Evolutionary conservation across 1,284 basidiomycete species (phyloP).

Genomic region (Afroboletus lepidellus): DNA sequence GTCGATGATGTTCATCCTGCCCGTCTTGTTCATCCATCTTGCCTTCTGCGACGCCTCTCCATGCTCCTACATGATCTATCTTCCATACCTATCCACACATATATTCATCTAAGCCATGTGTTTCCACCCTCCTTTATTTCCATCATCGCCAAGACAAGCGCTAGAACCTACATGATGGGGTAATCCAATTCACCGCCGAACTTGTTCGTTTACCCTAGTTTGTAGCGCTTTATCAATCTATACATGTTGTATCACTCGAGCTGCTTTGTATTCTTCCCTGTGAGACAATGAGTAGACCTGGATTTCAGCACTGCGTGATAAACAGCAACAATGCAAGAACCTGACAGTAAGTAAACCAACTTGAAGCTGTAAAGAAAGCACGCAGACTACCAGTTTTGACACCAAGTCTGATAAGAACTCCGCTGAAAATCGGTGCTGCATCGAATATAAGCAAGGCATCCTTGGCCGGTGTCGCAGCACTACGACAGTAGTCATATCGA

Average conservation of each 20-base stretch:
- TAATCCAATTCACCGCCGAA: conserved; percentile 8
- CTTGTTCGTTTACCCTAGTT: conserved; percentile 11
- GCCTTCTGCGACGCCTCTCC: conserved; percentile 7
- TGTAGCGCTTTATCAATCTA: neutral
- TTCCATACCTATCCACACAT: conserved; percentile 2
- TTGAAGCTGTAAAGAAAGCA: no score
- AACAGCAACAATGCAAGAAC: no score
- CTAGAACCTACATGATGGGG: conserved; percentile 13
- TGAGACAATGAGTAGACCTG: no score
- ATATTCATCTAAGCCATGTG: conserved; percentile 5
- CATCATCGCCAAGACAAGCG: neutral
- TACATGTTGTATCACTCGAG: neutral
- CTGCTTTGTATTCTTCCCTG: no score
- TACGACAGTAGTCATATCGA: no score
- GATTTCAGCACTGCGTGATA: no score
- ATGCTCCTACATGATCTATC: neutral
- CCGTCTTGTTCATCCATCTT: neutral
- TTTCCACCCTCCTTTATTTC: conserved; percentile 2
- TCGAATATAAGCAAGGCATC: no score
- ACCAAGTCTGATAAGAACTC: no score
- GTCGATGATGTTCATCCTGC: conserved; percentile 8
- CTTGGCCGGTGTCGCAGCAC: no score
- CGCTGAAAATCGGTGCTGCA: no score
- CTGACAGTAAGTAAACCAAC: no score
- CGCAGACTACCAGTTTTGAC: no score